phyloP scores from a whole-genome alignment of 306 rosid species.

The Ceratonia siliqua region DNA sequence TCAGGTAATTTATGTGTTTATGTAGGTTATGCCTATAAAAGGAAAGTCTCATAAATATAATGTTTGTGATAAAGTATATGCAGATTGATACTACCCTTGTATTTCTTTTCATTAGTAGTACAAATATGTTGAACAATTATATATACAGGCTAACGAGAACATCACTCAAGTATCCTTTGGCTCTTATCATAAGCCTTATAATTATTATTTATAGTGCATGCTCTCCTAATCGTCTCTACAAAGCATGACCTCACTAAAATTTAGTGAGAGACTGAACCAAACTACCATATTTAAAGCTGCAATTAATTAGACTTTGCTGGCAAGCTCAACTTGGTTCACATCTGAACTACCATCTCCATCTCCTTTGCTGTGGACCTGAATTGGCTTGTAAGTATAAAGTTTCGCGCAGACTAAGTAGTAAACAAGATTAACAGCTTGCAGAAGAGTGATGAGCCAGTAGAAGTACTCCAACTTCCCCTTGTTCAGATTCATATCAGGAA shows the following conservation, averaged over 20 bases:
- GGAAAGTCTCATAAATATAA: too few relatives aligned
- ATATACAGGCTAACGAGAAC: too few relatives aligned
- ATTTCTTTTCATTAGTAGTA: too few relatives aligned
- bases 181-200: too few relatives aligned
- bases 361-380: constrained; percentile 52
- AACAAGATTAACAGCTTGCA: constrained; percentile 52
- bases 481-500: constrained; percentile 48
- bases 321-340: constrained; percentile 55
- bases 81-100: too few relatives aligned
- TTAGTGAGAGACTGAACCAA: neutral
- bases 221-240: neutral
- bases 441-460: constrained; percentile 60
- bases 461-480: constrained; percentile 61
- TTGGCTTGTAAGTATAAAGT: constrained; percentile 69
- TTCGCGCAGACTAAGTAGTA: constrained; percentile 69
- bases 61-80: too few relatives aligned
- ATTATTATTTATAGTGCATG: too few relatives aligned
- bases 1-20: too few relatives aligned
- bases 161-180: too few relatives aligned
- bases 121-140: too few relatives aligned
- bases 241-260: neutral
- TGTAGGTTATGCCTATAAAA: too few relatives aligned
- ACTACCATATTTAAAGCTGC: too few relatives aligned
- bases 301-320: constrained; percentile 33
- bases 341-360: constrained; percentile 22